A percentile compares a stretch with the other conserved stretches of the same genome.
phyloP scores from a whole-genome alignment of 1,139 yeast species.

The Casaregolazyma lundiana region DNA sequence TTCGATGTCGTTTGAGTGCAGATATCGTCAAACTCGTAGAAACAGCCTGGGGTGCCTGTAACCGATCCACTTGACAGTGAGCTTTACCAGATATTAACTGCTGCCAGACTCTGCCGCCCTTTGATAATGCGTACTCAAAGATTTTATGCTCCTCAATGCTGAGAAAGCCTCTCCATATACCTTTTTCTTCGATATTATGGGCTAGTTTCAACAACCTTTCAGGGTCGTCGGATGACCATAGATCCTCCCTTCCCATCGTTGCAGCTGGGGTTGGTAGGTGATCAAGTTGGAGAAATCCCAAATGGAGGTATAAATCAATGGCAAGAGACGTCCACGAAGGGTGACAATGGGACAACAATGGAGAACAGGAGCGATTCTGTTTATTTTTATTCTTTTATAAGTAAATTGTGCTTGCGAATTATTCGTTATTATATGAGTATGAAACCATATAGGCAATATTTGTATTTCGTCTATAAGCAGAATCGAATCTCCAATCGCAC shows the following conservation, averaged over 20 bases:
- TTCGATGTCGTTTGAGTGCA: not conserved
- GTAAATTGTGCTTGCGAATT: too few relatives aligned
- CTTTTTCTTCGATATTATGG: conserved; percentile 34
- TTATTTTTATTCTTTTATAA: too few relatives aligned
- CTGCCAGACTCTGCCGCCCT: conserved; percentile 34
- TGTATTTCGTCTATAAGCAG: too few relatives aligned
- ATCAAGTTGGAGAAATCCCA: conserved; percentile 3
- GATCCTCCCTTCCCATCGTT: conserved; percentile 15
- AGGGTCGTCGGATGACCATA: conserved; percentile 36
- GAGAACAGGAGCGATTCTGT: too few relatives aligned
- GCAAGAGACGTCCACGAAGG: too few relatives aligned
- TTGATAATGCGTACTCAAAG: conserved; percentile 31
- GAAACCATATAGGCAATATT: too few relatives aligned
- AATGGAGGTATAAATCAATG: too few relatives aligned
- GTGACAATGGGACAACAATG: too few relatives aligned
- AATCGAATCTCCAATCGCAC: too few relatives aligned
- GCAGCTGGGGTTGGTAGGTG: conserved; percentile 3
- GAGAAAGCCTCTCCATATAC: conserved; percentile 38
- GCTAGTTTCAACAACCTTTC: conserved; percentile 34
- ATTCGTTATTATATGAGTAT: too few relatives aligned
- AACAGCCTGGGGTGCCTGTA: not conserved
- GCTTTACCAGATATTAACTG: conserved; percentile 32
- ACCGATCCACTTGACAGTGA: conserved; percentile 21
- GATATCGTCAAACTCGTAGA: not conserved
- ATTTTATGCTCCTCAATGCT: conserved; percentile 36